Base-by-base conservation (phyloP, 2,329 filamentous ascomycete species). In the Madurella fahalii region DNA sequence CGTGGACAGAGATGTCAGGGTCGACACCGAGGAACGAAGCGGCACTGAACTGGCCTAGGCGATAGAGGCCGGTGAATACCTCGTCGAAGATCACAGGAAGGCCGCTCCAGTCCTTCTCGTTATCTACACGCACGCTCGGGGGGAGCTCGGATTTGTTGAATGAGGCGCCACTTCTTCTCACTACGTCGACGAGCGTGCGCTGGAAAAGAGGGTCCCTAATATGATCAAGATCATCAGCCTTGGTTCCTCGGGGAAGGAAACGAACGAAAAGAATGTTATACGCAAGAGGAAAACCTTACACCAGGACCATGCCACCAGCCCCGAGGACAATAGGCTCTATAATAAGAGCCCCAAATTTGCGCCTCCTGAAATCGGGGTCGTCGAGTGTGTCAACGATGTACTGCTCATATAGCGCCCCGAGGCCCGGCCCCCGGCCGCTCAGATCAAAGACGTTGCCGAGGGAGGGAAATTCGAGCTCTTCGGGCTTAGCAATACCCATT, bases 1-100 rank as follows among this genome's bases (percentile, higher is more conserved):
- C 90, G 64, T 95, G 86, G 0, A 91, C 86, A 0, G 85, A 84
- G 45, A 95, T 86, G 63, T 95, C 90, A 0, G 90, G 80, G 32
- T 89, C 70, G 0, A 83, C 72, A 5, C 76, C 74, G 2, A 95
- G 78, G 68, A 93, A 88, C 0, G 84, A 85, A 0, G 87, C 82
- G 0, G 89, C 78, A 1, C 81, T 84, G 65, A 86, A 83, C 40
- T 84, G 81, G 2, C 90, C 90, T 0, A 95, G 82, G 12, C 90
- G 87, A 68, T 92, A 92, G 4, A 95, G 75, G 1, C 90, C 90
- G 0, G 89, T 93, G 70, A 95, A 95, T 37, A 95, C 90, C 67
- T 95, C 90, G 66, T 95, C 90, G 60, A 90, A 90, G 61, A 95
- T 77, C 40, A 95, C 74, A 0, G 90, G 90, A 4, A 95, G 78